Conservation (phyloP, 2,329 filamentous ascomycete genomes). For the Dactylellina cionopaga region DNA sequence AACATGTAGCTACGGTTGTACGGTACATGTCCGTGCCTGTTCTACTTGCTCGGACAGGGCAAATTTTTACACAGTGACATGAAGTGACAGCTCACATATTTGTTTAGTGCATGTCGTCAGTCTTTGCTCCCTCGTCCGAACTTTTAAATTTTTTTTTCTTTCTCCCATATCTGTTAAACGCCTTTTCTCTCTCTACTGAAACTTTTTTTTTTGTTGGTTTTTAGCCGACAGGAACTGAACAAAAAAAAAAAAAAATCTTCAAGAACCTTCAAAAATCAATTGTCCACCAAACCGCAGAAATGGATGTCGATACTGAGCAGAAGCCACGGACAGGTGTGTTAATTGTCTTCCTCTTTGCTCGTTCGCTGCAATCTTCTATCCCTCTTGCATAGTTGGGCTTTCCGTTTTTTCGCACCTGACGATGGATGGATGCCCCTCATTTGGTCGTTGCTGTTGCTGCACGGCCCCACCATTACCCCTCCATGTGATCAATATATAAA, state of each 20-base stretch:
- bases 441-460: conserved; percentile 3
- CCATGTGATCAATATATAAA: conserved; percentile 44
- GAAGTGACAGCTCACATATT: conserved; percentile 1
- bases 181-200: not conserved
- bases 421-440: conserved; percentile 47
- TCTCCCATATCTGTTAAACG: not conserved
- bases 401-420: conserved; percentile 8
- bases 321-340: conserved; percentile 39
- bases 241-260: conserved; percentile 2
- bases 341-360: not conserved
- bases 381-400: not conserved
- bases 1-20: no score
- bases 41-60: not conserved
- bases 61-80: not conserved
- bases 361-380: not conserved
- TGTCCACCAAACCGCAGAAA: conserved; percentile 7
- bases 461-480: conserved; percentile 49
- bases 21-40: not conserved
- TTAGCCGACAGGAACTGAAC: not conserved
- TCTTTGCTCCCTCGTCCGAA: not conserved
- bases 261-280: not conserved
- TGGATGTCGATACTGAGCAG: conserved; percentile 40
- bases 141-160: conserved; percentile 10
- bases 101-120: not conserved
- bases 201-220: conserved; percentile 4